phyloP scores from a whole-genome alignment of 306 rosid species.

The Pyrus bretschneideri region DNA sequence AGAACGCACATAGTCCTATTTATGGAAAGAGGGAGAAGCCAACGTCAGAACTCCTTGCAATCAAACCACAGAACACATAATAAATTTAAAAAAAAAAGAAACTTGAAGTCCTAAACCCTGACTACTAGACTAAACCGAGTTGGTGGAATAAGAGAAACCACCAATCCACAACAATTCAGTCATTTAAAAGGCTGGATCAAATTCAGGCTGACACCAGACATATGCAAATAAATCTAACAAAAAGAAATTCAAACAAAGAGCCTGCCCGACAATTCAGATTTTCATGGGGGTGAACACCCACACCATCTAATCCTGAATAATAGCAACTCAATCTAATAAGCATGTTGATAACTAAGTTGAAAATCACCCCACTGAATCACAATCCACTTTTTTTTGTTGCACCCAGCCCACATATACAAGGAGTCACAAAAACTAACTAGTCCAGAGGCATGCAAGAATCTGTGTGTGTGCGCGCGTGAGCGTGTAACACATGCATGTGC shows the following conservation, averaged over 20 bases:
- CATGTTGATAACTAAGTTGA: background rate
- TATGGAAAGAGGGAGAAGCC: background rate
- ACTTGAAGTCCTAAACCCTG: background rate
- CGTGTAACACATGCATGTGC: background rate
- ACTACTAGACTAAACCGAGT: background rate
- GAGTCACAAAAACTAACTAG: background rate
- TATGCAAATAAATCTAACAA: background rate
- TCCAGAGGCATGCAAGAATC: background rate
- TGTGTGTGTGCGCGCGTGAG: too few relatives aligned
- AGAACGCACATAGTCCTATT: background rate
- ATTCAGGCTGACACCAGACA: background rate
- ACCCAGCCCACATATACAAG: background rate
- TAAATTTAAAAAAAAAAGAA: background rate
- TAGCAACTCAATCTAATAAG: background rate
- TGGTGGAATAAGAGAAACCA: background rate
- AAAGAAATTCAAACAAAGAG: background rate
- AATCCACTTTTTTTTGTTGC: background rate
- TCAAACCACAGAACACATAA: background rate
- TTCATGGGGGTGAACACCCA: background rate
- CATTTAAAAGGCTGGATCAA: background rate
- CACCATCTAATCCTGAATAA: background rate
- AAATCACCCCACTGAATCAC: background rate
- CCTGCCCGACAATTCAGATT: background rate
- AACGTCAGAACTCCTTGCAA: background rate
- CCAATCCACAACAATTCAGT: background rate